Evolutionary conservation across 768 basidiomycete genomes (phyloP).

Genomic region (Kwoniella europaea): DNA sequence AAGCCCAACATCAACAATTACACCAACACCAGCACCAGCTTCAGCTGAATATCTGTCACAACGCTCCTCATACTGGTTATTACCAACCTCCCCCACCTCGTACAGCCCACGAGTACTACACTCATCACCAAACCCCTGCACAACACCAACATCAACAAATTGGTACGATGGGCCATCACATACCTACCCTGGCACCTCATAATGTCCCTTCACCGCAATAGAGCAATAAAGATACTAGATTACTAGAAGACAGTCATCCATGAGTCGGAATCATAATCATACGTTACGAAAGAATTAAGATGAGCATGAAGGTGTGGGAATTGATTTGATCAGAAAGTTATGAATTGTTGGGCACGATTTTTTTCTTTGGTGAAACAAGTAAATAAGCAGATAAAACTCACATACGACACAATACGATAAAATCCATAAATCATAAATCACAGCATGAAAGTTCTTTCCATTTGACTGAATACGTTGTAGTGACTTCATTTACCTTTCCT

Average conservation of each 20-base stretch:
- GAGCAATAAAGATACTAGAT: background rate
- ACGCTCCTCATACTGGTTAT: background rate
- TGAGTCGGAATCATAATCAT: background rate
- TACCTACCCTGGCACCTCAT: constrained; percentile 12
- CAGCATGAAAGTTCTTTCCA: no score
- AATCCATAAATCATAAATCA: no score
- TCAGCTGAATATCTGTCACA: constrained; percentile 4
- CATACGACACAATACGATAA: no score
- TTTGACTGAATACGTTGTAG: no score
- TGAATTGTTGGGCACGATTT: no score
- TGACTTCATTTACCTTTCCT: no score
- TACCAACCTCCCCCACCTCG: constrained; percentile 1
- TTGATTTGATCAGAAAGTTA: no score
- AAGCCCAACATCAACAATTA: constrained; percentile 2
- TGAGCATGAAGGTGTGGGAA: no score
- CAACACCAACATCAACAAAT: background rate
- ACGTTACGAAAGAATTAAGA: background rate
- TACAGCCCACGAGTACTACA: background rate
- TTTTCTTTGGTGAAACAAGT: no score
- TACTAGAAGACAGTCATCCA: background rate
- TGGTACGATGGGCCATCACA: background rate
- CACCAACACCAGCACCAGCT: background rate
- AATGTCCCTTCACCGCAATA: constrained; percentile 19
- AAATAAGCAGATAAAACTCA: no score
- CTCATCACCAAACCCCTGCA: background rate